Evolutionary conservation across 768 basidiomycete species (phyloP), one percentile per base, ranked within the genome.

Genomic region (Pisolithus marmoratus): DNA sequence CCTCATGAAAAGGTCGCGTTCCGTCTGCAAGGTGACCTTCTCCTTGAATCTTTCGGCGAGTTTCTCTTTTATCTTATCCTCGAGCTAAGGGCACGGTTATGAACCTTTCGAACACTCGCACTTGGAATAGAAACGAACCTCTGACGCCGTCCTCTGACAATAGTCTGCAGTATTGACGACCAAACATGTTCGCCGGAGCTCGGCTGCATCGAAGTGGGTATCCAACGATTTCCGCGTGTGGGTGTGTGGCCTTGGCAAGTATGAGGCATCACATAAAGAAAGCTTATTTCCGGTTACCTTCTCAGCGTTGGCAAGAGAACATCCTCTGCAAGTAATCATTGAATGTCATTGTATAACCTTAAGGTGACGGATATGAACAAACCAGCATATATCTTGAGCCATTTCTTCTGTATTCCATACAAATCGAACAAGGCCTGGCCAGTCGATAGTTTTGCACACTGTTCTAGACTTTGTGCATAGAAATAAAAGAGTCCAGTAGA

Each of bases 401-500:
- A 98, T 65, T 97, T 98, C 65, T 85, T 91, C 63, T 92, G 91
- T 37, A 99, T 68, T 17, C 74, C 77, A 49, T 81, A 82, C 34
- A 99, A 65, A 58, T 95, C 92, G 65, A 83, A 87, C 55, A 99
- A 70, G 5, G 93, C 80, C 53, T 86, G 82, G 0, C 90, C 87
- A 1, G 85, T 90, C 9, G 90, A 94, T 4, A 96, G 74, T 61
- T 90, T 94, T 2, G 90, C 87, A 62, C 95, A 97, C 63, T 94
- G 90, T 48, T 98, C 96, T 34, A 99, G 71, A 50, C 86, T 94
- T 66, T 98, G 94, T 0, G 85, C 91, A 64, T 98, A 98, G 70
- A 96, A 93, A 66, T 94, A 96, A 74, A 98, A 99, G 17, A 99
- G 72, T 59, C 98, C 94, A 1, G 94, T 97, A 1, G 94, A 97